These are phyloP conservation scores for Fusarium sp. DNA, from an alignment of 2,329 filamentous ascomycete species.

Conservation along the genomic window DNA sequence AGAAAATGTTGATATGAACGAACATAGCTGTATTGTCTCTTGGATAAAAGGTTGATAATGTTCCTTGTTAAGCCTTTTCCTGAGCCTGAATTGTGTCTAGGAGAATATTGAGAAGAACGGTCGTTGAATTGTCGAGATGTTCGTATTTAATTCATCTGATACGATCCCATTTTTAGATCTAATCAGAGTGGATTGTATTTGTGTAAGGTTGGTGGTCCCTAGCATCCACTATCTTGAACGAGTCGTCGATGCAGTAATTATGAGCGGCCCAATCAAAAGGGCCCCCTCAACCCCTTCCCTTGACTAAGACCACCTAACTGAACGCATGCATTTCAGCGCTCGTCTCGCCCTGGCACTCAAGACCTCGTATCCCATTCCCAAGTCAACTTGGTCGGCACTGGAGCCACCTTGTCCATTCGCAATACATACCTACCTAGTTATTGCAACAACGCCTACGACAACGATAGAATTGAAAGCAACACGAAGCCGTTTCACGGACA, in stretches of 20 bases:
- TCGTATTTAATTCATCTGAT: constrained; percentile 18
- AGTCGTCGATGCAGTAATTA: no score
- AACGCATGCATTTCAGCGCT: constrained; percentile 40
- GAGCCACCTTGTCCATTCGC: constrained; percentile 42
- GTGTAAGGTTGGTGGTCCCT: not conserved
- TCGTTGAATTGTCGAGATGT: not conserved
- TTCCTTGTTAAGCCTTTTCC: no score
- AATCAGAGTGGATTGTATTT: constrained; percentile 23
- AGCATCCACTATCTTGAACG: not conserved
- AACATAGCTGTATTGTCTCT: no score
- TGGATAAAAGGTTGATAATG: no score
- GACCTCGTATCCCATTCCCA: constrained; percentile 41
- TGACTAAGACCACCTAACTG: constrained; percentile 17
- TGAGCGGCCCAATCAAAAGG: constrained; percentile 41
- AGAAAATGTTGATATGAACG: no score
- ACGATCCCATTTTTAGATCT: constrained; percentile 32
- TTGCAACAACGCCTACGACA: constrained; percentile 23
- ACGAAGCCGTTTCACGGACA: not conserved
- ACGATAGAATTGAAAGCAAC: constrained; percentile 8
- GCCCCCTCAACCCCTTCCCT: constrained; percentile 33
- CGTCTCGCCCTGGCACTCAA: constrained; percentile 39
- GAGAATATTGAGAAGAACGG: no score
- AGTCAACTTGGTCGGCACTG: constrained; percentile 36
- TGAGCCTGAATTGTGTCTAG: no score
- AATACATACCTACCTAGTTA: constrained; percentile 2